phyloP scores from a whole-genome alignment of 2,329 filamentous ascomycete species.

The Fusarium dlaminii region DNA sequence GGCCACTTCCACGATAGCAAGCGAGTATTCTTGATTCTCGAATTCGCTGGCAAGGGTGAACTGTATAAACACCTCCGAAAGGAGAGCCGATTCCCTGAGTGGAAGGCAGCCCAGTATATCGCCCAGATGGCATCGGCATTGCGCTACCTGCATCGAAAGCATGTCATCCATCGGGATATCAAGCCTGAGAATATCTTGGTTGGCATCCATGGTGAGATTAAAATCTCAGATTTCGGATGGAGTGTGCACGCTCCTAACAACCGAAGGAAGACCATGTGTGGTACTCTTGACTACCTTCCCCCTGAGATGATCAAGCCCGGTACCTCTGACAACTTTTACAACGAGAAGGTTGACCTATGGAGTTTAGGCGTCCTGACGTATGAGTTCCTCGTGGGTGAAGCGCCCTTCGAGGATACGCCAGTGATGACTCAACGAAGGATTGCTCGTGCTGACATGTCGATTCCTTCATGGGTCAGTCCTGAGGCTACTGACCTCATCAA shows the following conservation, averaged over 20 bases:
- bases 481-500: slow-evolving; percentile 95
- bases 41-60: slow-evolving; percentile 86
- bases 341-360: slow-evolving; percentile 96
- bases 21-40: slow-evolving; percentile 85
- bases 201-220: slow-evolving; percentile 96
- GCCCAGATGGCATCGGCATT: slow-evolving; percentile 89
- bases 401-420: slow-evolving; percentile 94
- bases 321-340: slow-evolving; percentile 86
- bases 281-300: slow-evolving; percentile 95
- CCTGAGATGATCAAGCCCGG: slow-evolving; percentile 95
- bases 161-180: slow-evolving; percentile 97
- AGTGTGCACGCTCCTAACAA: slow-evolving; percentile 97
- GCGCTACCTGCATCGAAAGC: slow-evolving; percentile 93
- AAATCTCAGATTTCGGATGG: slow-evolving; percentile 99
- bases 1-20: slow-evolving; percentile 91
- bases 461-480: slow-evolving; percentile 88
- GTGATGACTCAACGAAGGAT: slow-evolving; percentile 95
- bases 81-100: slow-evolving; percentile 82
- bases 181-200: slow-evolving; percentile 98
- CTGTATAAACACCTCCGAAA: slow-evolving; percentile 86
- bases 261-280: slow-evolving; percentile 92
- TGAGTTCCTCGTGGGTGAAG: slow-evolving; percentile 95
- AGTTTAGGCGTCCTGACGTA: slow-evolving; percentile 94
- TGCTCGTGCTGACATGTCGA: slow-evolving; percentile 87
- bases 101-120: slow-evolving; percentile 86